Evolutionary conservation across 176 grass and related monocot genomes (phyloP).

Genomic region (Rhynchospora pubera): DNA sequence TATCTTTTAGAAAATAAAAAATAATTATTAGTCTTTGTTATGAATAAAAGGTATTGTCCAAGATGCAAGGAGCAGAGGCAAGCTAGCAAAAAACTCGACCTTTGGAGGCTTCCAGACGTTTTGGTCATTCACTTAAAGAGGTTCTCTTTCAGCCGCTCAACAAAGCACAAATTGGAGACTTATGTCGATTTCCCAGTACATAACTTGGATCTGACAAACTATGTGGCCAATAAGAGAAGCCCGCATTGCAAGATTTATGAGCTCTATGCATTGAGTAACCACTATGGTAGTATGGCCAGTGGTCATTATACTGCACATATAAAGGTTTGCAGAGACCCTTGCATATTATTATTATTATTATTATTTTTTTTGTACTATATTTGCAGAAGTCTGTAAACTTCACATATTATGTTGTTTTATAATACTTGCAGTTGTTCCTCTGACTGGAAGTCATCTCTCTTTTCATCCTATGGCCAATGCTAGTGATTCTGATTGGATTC

Average conservation of each 20-base stretch:
- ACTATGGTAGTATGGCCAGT: constrained; percentile 95
- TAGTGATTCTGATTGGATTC: constrained; percentile 17
- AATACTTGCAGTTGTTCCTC: background rate
- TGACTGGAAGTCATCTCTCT: background rate
- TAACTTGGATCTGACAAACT: constrained; percentile 93
- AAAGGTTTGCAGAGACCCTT: constrained; percentile 49
- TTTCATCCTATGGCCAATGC: background rate
- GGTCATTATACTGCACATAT: constrained; percentile 97
- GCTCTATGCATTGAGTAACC: constrained; percentile 91
- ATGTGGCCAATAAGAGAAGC: constrained; percentile 80
- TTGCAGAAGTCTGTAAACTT: no score
- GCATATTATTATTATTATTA: background rate
- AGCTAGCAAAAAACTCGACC: constrained; percentile 97
- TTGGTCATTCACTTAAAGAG: constrained; percentile 98
- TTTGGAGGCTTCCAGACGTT: constrained; percentile 97
- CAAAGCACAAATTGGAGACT: constrained; percentile 87
- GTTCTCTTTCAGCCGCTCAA: constrained; percentile 91
- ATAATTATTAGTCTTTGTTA: constrained; percentile 14
- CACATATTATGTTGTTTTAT: background rate
- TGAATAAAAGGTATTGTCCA: constrained; percentile 76
- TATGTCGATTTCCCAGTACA: constrained; percentile 97
- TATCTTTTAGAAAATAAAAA: constrained; percentile 4
- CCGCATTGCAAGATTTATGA: constrained; percentile 63
- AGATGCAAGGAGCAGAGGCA: constrained; percentile 96
- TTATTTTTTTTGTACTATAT: no score